These are phyloP conservation scores for Fusarium cyanostomum DNA, from an alignment of 2,329 filamentous ascomycete species.

Conservation along the genomic window DNA sequence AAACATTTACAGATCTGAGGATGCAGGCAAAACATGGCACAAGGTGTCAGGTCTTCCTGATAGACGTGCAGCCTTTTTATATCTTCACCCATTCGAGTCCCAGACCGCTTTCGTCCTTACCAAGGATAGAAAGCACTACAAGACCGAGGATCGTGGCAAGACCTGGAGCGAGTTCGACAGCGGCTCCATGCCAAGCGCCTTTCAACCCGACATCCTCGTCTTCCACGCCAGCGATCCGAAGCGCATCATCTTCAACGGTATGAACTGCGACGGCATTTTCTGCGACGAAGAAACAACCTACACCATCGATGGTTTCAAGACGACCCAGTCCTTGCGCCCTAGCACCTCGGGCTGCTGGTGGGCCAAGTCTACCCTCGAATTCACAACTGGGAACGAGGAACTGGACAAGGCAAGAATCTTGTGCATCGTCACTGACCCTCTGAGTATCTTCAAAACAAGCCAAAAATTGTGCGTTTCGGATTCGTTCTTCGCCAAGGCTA, in stretches of 20 bases:
- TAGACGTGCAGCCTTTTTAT: conserved; percentile 68
- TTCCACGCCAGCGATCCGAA: conserved; percentile 88
- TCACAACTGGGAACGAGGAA: conserved; percentile 73
- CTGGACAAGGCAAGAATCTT: conserved; percentile 76
- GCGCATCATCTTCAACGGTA: conserved; percentile 85
- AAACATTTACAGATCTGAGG: conserved; percentile 78
- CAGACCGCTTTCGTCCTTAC: conserved; percentile 85
- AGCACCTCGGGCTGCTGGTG: conserved; percentile 84
- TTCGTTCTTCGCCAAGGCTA: conserved; percentile 73
- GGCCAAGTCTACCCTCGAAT: conserved; percentile 80
- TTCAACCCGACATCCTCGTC: conserved; percentile 62
- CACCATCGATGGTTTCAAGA: conserved; percentile 86
- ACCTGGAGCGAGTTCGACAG: conserved; percentile 81
- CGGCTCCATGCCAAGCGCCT: conserved; percentile 64
- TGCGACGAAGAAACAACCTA: conserved; percentile 75
- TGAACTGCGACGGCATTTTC: conserved; percentile 71
- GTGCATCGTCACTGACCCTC: conserved; percentile 80
- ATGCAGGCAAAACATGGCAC: conserved; percentile 84
- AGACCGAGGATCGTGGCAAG: conserved; percentile 83
- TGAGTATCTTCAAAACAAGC: conserved; percentile 75
- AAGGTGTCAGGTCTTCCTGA: conserved; percentile 71
- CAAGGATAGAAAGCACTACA: conserved; percentile 75
- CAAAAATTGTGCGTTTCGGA: conserved; percentile 85
- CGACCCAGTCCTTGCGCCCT: conserved; percentile 70
- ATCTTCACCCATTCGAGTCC: conserved; percentile 81